Evolutionary conservation across 768 basidiomycete species (phyloP).

Genomic region (Tylopilus rubrobrunneus): DNA sequence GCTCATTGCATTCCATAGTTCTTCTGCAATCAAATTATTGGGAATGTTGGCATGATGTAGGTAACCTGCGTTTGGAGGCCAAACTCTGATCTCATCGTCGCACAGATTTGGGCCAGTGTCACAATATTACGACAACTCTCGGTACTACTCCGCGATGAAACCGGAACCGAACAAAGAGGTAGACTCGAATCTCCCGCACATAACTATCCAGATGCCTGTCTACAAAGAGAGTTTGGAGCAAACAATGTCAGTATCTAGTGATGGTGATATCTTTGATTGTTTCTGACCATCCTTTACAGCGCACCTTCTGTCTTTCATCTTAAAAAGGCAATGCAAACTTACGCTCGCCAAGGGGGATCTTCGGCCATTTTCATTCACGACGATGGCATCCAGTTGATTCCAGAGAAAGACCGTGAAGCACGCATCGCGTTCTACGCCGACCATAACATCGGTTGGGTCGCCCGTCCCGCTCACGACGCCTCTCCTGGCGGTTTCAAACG

Average conservation of each 20-base stretch:
- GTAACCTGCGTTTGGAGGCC: constrained; percentile 17
- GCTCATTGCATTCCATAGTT: constrained; percentile 42
- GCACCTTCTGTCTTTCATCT: constrained; percentile 66
- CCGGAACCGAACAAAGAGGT: constrained; percentile 61
- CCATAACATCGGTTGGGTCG: constrained; percentile 59
- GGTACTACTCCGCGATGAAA: constrained; percentile 70
- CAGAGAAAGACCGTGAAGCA: constrained; percentile 42
- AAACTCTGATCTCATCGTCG: neutral
- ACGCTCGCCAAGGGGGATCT: constrained; percentile 61
- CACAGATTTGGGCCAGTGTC: constrained; percentile 75
- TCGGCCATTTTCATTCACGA: constrained; percentile 59
- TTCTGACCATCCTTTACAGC: constrained; percentile 29
- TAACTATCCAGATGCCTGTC: constrained; percentile 81
- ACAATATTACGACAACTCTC: constrained; percentile 81
- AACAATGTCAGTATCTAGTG: constrained; percentile 60
- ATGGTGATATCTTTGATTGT: neutral
- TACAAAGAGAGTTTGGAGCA: constrained; percentile 84
- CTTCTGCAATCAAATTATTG: constrained; percentile 66
- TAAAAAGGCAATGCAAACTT: constrained; percentile 60
- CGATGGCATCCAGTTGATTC: constrained; percentile 53
- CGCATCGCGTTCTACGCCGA: constrained; percentile 53
- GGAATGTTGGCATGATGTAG: constrained; percentile 63
- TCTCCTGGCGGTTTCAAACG: constrained; percentile 30
- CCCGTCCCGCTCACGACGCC: constrained; percentile 45
- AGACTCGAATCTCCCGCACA: constrained; percentile 64